Base-by-base conservation (phyloP, 2,329 filamentous ascomycete genomes). In the Raffaelea arxii region DNA sequence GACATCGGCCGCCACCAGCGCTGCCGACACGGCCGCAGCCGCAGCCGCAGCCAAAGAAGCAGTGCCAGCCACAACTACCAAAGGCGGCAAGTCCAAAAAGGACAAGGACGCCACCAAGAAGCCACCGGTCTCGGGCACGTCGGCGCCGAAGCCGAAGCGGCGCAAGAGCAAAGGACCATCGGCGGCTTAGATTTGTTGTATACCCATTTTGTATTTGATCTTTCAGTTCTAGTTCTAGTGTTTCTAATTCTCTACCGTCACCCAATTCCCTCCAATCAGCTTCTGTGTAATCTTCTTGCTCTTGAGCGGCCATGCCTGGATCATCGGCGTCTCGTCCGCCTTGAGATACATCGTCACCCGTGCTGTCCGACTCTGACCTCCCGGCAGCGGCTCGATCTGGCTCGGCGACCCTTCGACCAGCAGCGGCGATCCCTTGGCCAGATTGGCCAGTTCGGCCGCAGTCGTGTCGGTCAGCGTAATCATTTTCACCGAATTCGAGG, bases 361-460 rank as follows among this genome's bases (percentile, higher is more conserved):
- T n/a, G n/a, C n/a, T n/a, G n/a, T n/a, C n/a, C n/a, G n/a, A n/a
- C n/a, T n/a, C n/a, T n/a, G n/a, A n/a, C n/a, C n/a, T n/a, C n/a
- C n/a, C n/a, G n/a, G n/a, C n/a, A n/a, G n/a, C n/a, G n/a, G n/a
- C n/a, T n/a, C n/a, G n/a, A n/a, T n/a, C n/a, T n/a, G n/a, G n/a
- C n/a, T n/a, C n/a, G n/a, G n/a, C n/a, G n/a, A n/a, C n/a, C n/a
- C n/a, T n/a, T n/a, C n/a, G n/a, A n/a, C n/a, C 21, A 97, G 63
- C 46, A 98, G 68, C 42, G 89, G 86, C 12, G 92, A 97, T 0
- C 86, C 86, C 60, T 88, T 84, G 5, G 89, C 86, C 46, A 97
- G 70, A 1, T 78, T 80, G 4, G 85, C 78, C 6, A 98, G 73
- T 61, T 94, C 86, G 3, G 77, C 74, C 2, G 80, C 84, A 16